phyloP scores from a whole-genome alignment of 441 rosid species.

The Pelargonium fulgidum region DNA sequence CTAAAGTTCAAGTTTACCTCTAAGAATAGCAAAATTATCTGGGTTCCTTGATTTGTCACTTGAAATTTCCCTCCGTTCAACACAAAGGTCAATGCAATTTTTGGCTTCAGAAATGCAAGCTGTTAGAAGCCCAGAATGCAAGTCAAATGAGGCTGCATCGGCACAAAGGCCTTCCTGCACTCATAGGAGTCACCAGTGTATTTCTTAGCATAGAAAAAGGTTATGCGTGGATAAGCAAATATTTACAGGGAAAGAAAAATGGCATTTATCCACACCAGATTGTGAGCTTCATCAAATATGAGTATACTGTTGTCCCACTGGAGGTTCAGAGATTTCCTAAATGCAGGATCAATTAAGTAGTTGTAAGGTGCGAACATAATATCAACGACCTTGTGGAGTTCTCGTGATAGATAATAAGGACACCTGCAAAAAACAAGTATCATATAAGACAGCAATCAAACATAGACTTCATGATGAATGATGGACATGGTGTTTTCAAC shows the following conservation, averaged over 20 bases:
- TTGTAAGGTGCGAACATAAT: constrained; percentile 88
- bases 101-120: constrained; percentile 90
- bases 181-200: background rate
- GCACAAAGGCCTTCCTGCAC: constrained; percentile 89
- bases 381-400: constrained; percentile 81
- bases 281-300: constrained; percentile 98
- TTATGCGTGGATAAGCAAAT: constrained; percentile 13
- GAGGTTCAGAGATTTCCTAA: constrained; percentile 53
- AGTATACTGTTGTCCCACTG: constrained; percentile 63
- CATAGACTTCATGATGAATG: constrained; percentile 17
- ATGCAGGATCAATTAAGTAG: constrained; percentile 68
- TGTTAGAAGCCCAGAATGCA: constrained; percentile 65
- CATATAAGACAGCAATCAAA: constrained; percentile 17
- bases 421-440: constrained; percentile 51
- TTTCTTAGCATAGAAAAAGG: constrained; percentile 4
- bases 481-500: constrained; percentile 11
- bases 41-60: constrained; percentile 68
- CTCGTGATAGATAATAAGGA: constrained; percentile 78
- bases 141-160: constrained; percentile 94
- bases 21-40: constrained; percentile 85
- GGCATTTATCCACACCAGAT: constrained; percentile 56
- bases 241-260: constrained; percentile 8
- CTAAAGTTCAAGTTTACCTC: constrained; percentile 43
- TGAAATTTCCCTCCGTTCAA: constrained; percentile 50
- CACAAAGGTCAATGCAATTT: constrained; percentile 67